Conservation (phyloP, 495 filamentous ascomycete species). For the Cladorrhinum samala region DNA sequence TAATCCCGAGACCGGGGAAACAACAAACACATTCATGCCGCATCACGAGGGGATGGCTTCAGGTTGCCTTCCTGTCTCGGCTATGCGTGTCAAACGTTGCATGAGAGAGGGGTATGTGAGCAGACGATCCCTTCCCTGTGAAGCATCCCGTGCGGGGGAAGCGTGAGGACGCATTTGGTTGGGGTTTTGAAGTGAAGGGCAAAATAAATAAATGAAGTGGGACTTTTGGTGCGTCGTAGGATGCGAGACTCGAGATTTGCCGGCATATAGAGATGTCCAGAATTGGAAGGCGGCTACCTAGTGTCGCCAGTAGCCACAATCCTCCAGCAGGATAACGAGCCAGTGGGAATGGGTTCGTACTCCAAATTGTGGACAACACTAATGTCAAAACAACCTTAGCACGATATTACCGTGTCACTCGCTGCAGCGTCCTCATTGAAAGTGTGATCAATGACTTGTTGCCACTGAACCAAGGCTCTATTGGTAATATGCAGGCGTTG, state of each 20-base stretch:
- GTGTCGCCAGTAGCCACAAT: not conserved
- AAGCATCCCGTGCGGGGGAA: not conserved
- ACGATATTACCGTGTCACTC: too few relatives aligned
- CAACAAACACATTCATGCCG: not conserved
- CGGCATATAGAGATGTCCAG: constrained; percentile 1
- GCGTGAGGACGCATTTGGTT: not conserved
- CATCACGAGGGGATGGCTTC: constrained; percentile 5
- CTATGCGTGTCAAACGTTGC: constrained; percentile 9
- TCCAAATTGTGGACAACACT: too few relatives aligned
- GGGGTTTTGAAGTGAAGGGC: not conserved
- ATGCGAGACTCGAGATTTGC: not conserved
- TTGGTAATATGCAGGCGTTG: too few relatives aligned
- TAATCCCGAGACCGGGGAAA: not conserved
- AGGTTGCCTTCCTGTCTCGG: not conserved
- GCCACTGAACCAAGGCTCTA: too few relatives aligned
- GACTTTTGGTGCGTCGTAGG: not conserved
- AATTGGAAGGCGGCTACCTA: not conserved
- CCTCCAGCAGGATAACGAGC: not conserved
- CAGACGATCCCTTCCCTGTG: constrained; percentile 3
- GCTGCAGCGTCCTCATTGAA: too few relatives aligned
- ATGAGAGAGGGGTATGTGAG: not conserved
- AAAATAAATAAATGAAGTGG: not conserved
- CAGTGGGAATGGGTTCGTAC: not conserved
- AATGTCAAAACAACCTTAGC: too few relatives aligned
- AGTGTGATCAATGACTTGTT: too few relatives aligned